Percentiles rank a stretch among this genome's conserved stretches.
Conservation (phyloP, 2,329 filamentous ascomycete species). For the Ascomycota sp. region DNA sequence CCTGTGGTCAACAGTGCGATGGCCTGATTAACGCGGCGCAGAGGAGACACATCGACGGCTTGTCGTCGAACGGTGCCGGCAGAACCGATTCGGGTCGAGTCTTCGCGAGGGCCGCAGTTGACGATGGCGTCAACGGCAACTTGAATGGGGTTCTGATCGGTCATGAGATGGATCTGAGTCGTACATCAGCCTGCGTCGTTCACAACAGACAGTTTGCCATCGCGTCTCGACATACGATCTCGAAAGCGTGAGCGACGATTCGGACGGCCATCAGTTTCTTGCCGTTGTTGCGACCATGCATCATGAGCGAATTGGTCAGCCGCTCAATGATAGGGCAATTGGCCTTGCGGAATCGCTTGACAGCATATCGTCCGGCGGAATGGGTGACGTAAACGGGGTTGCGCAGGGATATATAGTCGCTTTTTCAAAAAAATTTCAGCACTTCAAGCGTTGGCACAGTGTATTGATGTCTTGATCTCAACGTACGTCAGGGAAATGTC, state of each 20-base stretch:
- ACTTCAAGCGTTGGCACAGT: not conserved
- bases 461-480: conserved; percentile 2
- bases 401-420: conserved; percentile 99
- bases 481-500: conserved; percentile 98
- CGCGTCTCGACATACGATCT: conserved; percentile 55
- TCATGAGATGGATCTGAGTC: conserved; percentile 94
- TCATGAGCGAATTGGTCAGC: conserved; percentile 99
- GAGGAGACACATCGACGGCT: conserved; percentile 98
- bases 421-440: conserved; percentile 23
- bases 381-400: conserved; percentile 97
- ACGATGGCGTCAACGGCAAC: conserved; percentile 98
- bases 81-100: conserved; percentile 97
- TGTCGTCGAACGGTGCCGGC: conserved; percentile 99
- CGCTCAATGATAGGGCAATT: conserved; percentile 99
- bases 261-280: conserved; percentile 99
- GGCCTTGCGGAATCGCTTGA: conserved; percentile 99
- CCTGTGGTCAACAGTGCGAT: conserved; percentile 97
- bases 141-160: conserved; percentile 99
- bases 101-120: conserved; percentile 99
- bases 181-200: conserved; percentile 8
- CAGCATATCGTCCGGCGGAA: conserved; percentile 94
- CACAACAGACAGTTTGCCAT: not conserved
- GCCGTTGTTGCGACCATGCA: conserved; percentile 99
- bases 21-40: conserved; percentile 99
- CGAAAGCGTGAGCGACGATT: conserved; percentile 96